Conservation (phyloP, 441 rosid genomes). For the Hura crepitans region DNA sequence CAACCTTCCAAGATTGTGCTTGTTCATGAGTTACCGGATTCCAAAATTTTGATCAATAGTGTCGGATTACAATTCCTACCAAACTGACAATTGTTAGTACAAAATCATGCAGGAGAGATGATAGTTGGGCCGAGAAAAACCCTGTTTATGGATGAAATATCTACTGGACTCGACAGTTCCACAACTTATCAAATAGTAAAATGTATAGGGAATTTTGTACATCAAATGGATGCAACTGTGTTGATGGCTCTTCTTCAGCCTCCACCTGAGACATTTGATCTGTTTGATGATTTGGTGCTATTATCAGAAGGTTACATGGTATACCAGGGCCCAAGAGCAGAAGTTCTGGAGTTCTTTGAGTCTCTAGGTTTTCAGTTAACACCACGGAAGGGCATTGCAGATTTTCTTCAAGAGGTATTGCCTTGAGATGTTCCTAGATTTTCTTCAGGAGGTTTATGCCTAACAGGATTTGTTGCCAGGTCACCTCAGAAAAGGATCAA, state of each 20-base stretch:
- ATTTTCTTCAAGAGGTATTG: constrained; percentile 93
- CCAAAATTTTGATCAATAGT: neutral
- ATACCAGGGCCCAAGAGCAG: constrained; percentile 74
- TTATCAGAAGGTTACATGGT: constrained; percentile 82
- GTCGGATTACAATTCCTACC: neutral
- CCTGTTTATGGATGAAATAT: constrained; percentile 92
- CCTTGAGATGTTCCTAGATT: constrained; percentile 13
- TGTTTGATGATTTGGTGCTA: constrained; percentile 76
- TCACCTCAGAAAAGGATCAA: constrained; percentile 90
- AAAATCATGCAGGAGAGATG: constrained; percentile 69
- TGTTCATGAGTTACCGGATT: neutral
- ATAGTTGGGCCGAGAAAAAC: constrained; percentile 90
- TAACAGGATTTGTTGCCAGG: constrained; percentile 43
- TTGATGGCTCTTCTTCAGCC: constrained; percentile 96
- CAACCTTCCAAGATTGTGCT: neutral
- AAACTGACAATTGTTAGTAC: neutral
- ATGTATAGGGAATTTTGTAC: constrained; percentile 73
- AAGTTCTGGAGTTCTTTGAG: constrained; percentile 80
- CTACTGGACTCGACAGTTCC: constrained; percentile 94
- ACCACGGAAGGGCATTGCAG: constrained; percentile 81
- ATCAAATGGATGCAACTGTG: constrained; percentile 80
- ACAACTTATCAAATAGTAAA: constrained; percentile 87
- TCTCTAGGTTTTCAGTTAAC: constrained; percentile 76
- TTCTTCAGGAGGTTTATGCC: constrained; percentile 15
- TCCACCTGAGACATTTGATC: constrained; percentile 88